Evolutionary conservation across 2,329 filamentous ascomycete genomes (phyloP).

Genomic region (Scorias spongiosa): DNA sequence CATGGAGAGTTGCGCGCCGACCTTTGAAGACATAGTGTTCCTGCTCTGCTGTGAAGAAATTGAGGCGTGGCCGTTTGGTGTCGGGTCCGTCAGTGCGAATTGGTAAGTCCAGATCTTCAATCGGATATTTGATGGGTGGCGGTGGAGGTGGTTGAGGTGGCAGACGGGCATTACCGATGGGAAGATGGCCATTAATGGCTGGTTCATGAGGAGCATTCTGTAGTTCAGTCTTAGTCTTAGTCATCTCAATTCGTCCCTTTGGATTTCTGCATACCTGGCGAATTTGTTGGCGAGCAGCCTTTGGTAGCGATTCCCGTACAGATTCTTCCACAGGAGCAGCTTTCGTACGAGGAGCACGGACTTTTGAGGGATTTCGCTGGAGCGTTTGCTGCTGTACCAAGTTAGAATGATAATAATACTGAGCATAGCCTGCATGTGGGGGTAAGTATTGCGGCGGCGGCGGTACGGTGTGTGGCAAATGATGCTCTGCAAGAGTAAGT

Average conservation of each 20-base stretch:
- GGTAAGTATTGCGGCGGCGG: too few relatives aligned
- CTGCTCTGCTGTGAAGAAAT: slow-evolving; percentile 50
- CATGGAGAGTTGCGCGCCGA: slow-evolving; percentile 24
- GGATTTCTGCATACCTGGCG: too few relatives aligned
- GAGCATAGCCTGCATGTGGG: too few relatives aligned
- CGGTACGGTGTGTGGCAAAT: too few relatives aligned
- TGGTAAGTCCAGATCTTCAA: slow-evolving; percentile 79
- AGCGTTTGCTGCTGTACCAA: neutral
- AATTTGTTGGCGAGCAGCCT: too few relatives aligned
- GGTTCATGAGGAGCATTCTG: neutral
- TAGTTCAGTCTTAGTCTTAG: neutral
- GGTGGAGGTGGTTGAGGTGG: slow-evolving; percentile 44
- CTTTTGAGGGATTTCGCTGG: neutral
- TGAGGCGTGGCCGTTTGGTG: slow-evolving; percentile 55
- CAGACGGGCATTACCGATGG: slow-evolving; percentile 18
- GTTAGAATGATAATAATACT: too few relatives aligned
- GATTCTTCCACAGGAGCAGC: too few relatives aligned
- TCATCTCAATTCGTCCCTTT: too few relatives aligned
- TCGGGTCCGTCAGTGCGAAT: slow-evolving; percentile 22
- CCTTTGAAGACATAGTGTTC: slow-evolving; percentile 17
- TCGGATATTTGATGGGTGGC: slow-evolving; percentile 79
- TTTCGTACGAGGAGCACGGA: neutral
- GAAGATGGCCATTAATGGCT: neutral
- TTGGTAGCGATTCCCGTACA: too few relatives aligned
- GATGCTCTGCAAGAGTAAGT: too few relatives aligned